These are phyloP conservation scores for Isatis tinctoria DNA, from an alignment of 345 rosid species.

Conservation along the genomic window DNA sequence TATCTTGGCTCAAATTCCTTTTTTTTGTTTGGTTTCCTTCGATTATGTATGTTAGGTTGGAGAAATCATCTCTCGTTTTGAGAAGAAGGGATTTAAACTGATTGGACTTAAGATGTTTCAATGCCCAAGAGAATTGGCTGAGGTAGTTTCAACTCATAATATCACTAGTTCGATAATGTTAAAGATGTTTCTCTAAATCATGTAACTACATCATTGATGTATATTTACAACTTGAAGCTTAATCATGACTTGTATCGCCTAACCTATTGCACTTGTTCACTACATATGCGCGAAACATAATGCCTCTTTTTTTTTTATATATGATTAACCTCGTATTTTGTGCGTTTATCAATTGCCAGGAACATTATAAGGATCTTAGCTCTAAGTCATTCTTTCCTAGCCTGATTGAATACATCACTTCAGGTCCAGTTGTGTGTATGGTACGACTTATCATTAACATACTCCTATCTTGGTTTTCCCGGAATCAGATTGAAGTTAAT, in stretches of 20 bases:
- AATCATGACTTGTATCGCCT: neutral
- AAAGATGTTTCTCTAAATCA: neutral
- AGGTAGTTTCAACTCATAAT: conserved; percentile 42
- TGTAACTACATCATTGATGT: neutral
- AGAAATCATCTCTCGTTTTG: conserved; percentile 90
- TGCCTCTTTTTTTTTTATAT: neutral
- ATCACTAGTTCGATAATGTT: neutral
- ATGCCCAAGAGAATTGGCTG: conserved; percentile 81
- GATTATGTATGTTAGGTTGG: conserved; percentile 47
- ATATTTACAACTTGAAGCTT: neutral
- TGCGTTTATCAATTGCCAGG: conserved; percentile 41
- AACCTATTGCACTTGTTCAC: neutral
- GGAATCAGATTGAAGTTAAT: neutral
- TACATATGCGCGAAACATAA: neutral
- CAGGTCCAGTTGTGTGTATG: conserved; percentile 97
- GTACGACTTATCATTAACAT: conserved; percentile 37
- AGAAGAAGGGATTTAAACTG: conserved; percentile 62
- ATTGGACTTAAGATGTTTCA: conserved; percentile 84
- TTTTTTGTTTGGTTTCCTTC: neutral
- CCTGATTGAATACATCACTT: conserved; percentile 76
- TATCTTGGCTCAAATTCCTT: neutral
- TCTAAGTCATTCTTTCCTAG: conserved; percentile 82
- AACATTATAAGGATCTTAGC: conserved; percentile 89
- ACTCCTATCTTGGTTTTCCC: neutral
- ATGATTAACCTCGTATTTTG: neutral